Evolutionary conservation across 805 yeast genomes (phyloP).

Genomic region (Candida odintsovae): DNA sequence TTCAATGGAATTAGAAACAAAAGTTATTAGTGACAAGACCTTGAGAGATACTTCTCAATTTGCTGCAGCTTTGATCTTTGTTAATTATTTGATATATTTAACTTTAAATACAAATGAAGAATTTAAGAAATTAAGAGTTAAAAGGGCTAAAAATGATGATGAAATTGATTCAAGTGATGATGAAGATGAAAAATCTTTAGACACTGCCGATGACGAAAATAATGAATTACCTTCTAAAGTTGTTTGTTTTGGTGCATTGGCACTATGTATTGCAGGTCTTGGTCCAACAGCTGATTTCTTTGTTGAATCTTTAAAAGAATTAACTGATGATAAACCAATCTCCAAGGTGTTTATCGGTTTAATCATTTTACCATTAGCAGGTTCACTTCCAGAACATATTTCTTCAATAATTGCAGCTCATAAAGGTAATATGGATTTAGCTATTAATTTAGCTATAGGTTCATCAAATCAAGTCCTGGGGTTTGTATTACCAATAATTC

Average conservation of each 20-base stretch:
- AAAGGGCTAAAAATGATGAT: conserved; percentile 6
- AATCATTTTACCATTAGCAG: conserved; percentile 20
- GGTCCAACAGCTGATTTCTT: conserved; percentile 21
- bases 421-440: conserved; percentile 18
- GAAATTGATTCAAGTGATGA: conserved; percentile 6
- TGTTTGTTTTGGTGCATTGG: conserved; percentile 19
- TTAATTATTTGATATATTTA: conserved; percentile 17
- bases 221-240: conserved; percentile 11
- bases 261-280: conserved; percentile 17
- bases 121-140: conserved; percentile 12
- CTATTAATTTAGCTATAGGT: conserved; percentile 16
- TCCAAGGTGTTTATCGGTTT: conserved; percentile 20
- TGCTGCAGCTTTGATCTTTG: conserved; percentile 17
- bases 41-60: conserved; percentile 18
- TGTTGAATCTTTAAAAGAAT: conserved; percentile 17
- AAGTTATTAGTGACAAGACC: conserved; percentile 9
- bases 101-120: conserved; percentile 19
- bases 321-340: conserved; percentile 18
- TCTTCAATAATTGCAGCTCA: conserved; percentile 17
- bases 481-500: conserved; percentile 20
- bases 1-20: conserved; percentile 13
- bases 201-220: conserved; percentile 1
- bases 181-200: background rate
- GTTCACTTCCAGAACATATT: conserved; percentile 21
- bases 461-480: conserved; percentile 20